phyloP scores from a whole-genome alignment of 2,329 filamentous ascomycete genomes.

The Alternaria infectoria region DNA sequence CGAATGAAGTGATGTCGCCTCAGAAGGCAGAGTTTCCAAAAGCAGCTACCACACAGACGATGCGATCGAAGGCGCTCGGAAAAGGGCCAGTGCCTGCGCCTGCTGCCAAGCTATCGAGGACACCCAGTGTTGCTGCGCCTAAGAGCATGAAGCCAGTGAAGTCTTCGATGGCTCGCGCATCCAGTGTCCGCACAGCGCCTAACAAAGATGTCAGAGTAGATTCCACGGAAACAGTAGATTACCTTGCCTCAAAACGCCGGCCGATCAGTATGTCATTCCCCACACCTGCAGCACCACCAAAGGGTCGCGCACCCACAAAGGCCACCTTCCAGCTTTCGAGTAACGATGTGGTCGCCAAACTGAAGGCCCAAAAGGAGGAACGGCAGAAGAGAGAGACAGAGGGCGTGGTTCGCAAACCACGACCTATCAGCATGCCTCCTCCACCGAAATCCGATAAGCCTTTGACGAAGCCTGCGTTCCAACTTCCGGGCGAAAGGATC shows the following conservation, averaged over 20 bases:
- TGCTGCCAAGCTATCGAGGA: constrained; percentile 32
- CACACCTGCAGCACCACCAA: constrained; percentile 54
- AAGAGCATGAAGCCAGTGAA: constrained; percentile 39
- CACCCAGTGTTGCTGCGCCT: constrained; percentile 31
- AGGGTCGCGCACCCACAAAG: constrained; percentile 57
- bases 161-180: constrained; percentile 32
- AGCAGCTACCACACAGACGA: constrained; percentile 6
- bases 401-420: constrained; percentile 33
- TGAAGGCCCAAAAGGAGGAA: constrained; percentile 59
- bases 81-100: constrained; percentile 15
- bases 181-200: constrained; percentile 33
- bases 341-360: constrained; percentile 59
- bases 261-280: constrained; percentile 58
- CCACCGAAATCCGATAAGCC: constrained; percentile 59
- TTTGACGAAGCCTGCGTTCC: constrained; percentile 58
- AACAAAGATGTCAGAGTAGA: constrained; percentile 29
- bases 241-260: constrained; percentile 53
- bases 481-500: constrained; percentile 61
- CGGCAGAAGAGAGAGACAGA: constrained; percentile 54
- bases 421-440: constrained; percentile 56
- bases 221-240: constrained; percentile 40
- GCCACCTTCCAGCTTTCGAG: constrained; percentile 61
- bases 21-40: constrained; percentile 23
- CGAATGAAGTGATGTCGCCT: constrained; percentile 39
- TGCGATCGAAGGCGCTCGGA: constrained; percentile 9